Base-by-base conservation (phyloP, 1,284 basidiomycete species). In the Trichosporon sp. region DNA sequence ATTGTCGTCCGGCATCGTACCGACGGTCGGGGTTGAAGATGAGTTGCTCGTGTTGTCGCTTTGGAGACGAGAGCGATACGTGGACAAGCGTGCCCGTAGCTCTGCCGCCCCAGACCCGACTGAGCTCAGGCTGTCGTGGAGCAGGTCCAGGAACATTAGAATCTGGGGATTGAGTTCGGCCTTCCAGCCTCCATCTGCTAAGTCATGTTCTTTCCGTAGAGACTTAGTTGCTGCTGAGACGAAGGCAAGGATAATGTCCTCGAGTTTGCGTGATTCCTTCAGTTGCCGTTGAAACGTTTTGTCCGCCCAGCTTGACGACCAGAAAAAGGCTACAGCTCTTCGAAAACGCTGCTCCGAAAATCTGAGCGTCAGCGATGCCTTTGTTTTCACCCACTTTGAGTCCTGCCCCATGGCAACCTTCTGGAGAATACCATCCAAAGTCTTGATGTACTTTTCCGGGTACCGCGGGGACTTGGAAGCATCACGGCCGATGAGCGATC, bases 221-320 rank as follows among this genome's bases (percentile, higher is more conserved):
- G 92, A 89, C 26, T 89, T 88, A 0, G 92, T 94, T 3, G 94
- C 92, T 61, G 94, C 90, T 1, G 95, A 93, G 14, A 96, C 95
- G 79, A 98, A 98, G 87, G 92, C 91, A 67, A 99, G 87, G 73
- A 99, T 96, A 71, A 99, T 90, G 76, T 98, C 95, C 84, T 99
- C 97, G 68, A 98, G 92, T 85, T 96, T 97, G 65, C 97, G 88
- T 78, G 94, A 96, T 83, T 98, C 95, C 82, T 94, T 94, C 89
- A 98, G 91, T 78, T 95, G 92, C 56, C 89, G 88, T 73, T 92
- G 90, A 85, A 96, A 96, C 38, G 86, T 87, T 66, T 92, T 91
- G 72, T 93, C 90, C 79, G 91, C 91, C 83, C 93, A 92, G 75
- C 92, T 91, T 4, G 91, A 91, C 0, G 76, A 77, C 82, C 95